Evolutionary conservation across 2,329 filamentous ascomycete genomes (phyloP), one percentile per base, ranked within the genome.

Genomic region (Hypocrella siamensis): DNA sequence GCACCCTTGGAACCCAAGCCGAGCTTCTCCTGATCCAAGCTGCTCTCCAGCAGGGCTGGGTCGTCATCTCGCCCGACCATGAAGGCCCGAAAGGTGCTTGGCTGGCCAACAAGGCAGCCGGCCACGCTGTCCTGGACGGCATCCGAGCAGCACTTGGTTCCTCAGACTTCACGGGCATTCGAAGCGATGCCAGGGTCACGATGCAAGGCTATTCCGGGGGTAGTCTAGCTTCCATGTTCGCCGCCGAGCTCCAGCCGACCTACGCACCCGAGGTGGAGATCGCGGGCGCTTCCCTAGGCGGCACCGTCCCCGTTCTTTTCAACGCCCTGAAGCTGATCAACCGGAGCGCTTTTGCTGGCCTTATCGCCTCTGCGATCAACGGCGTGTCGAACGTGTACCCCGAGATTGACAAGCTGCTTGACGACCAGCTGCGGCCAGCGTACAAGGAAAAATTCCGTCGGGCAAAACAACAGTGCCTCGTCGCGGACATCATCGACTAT

Each of bases 21-120:
- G 42, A 47, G 37, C 25, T 46, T 1, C 29, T 48, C 7, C 28
- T 48, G 6, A 36, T 45, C 3, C 37, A 46, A n/a, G 31, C 34
- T 2, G 40, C 38, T 2, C 54, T 69, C 3, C 47, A 46, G 5
- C 35, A 51, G 39, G 62, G 63, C 6, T 67, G 61, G 61, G 47
- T 59, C n/a, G 58, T 69, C n/a, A 58, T 54, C 12, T 42, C 61
- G 50, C 61, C 65, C 0, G 65, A 70, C 38, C 59, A 54, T 31
- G 52, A 63, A 31, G 60, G 61, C 0, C 57, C 57, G 3, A 42
- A 47, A 8, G 60, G 56, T 1, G 51, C 57, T 1, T 67, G 58
- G 38, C 43, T 52, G 1, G 54, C 56, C 3, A 57, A 56, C 22
- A 44, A 48, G 6, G 44, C 55, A n/a, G 54, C 53, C 2, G 61